Base-by-base conservation (phyloP, 2,329 filamentous ascomycete species). In the Clarireedia homoeocarpa region DNA sequence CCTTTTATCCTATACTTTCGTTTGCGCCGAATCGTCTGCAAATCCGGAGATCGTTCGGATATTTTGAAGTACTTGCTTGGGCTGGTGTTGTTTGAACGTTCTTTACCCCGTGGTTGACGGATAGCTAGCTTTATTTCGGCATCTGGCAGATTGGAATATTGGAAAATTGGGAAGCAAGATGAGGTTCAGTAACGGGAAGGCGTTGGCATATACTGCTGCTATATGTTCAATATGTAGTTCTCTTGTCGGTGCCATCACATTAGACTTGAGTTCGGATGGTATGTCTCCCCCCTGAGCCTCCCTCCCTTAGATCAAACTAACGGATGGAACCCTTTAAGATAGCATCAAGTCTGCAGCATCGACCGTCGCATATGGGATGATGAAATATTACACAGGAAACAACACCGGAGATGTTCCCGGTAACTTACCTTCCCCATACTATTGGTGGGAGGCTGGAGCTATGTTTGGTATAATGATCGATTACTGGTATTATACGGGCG, bases 401-500 rank as follows among this genome's bases (percentile, higher is more conserved):
- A 64, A 72, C 30, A 72, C 75, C n/a, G 77, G 75, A 34, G 74
- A 78, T 58, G 71, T 74, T 20, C 75, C 77, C 1, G 78, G 77
- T 40, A 75, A 77, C 58, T 59, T 82, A 51, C 73, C 77, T 24
- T 45, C 55, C 20, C 58, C 58, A n/a, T 59, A 59, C 47, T 59
- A 59, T 38, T 59, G 58, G 60, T 62, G 60, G 60, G 76, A 80
- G 62, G 81, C 91, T 83, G 88, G 86, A 87, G 71, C 85, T 77
- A 82, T 91, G 74, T 77, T 84, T 72, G 81, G 80, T 36, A 77
- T 85, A 5, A 74, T 94, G 59, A 76, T 94, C 55, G 87, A 94
- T 64, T 94, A 92, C 69, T 94, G 88, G 87, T 87, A 84, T 67
- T 88, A 89, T 68, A 91, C 88, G 0, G 83, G 83, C 17, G 88